Evolutionary conservation across 345 rosid genomes (phyloP).

Genomic region (Populus pruinosa): DNA sequence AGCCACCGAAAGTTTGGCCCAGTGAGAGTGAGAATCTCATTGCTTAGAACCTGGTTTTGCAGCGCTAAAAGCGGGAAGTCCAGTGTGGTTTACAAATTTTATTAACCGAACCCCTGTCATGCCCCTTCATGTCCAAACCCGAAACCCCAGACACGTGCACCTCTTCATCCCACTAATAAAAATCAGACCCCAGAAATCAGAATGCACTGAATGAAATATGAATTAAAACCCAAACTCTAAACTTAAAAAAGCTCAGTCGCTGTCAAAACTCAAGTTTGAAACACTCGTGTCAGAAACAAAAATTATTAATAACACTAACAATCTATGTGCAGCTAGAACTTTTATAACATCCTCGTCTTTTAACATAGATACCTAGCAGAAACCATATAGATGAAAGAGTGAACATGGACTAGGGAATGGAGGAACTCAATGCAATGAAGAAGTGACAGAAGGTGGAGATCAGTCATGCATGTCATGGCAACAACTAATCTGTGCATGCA

Average conservation of each 20-base stretch:
- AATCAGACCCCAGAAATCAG: too few species aligned
- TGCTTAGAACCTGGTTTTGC: neutral
- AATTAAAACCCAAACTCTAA: too few species aligned
- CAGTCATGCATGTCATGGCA: too few species aligned
- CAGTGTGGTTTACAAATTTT: neutral
- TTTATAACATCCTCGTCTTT: too few species aligned
- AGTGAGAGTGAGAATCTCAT: neutral
- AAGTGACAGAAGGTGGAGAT: too few species aligned
- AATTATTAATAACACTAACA: too few species aligned
- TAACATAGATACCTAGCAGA: neutral
- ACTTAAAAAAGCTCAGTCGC: too few species aligned
- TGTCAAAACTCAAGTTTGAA: neutral
- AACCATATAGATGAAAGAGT: neutral
- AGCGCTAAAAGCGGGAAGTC: slow-evolving; percentile 25
- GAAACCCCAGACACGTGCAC: too few species aligned
- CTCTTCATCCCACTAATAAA: too few species aligned
- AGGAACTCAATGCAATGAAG: neutral
- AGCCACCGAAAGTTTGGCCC: slow-evolving; percentile 11
- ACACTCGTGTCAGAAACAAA: too few species aligned
- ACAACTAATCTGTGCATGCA: too few species aligned
- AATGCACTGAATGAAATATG: too few species aligned
- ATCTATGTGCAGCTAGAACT: neutral
- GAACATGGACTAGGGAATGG: neutral
- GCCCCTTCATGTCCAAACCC: neutral
- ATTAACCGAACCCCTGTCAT: neutral